Evolutionary conservation across 495 filamentous ascomycete species (phyloP), one percentile per base, ranked within the genome.

Genomic region (Hypoxylon perforatum): DNA sequence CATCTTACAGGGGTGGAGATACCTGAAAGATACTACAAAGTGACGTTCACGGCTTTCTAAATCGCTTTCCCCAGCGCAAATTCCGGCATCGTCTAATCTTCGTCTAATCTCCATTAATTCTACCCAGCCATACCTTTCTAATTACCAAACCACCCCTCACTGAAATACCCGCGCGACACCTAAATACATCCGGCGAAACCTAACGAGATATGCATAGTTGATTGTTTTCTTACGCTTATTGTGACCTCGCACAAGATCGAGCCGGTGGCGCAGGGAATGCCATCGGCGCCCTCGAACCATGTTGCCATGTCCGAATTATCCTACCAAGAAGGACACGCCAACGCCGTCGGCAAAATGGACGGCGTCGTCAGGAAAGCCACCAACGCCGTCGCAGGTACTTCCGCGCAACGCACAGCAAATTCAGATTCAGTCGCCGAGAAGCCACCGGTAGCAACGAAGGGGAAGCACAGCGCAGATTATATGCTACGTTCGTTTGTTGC

Each of bases 391-490:
- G 53, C 49, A 18, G 36, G 58, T 44, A 56, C 52, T 4, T 60
- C 65, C 8, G 14, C 25, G 23, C 52, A 76, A 61, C 25, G 25
- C 25, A 28, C 25, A 7, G 56, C 48, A 57, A 62, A 56, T 56
- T 3, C 61, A 61, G 25, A 64, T 55, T 73, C 42, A 41, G 78
- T 47, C 77, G 74, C 60, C 70, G 75, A 80, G 59, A 75, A 76
- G 54, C 73, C 78, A 33, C 69, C 81, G 52, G 57, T 77, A 66
- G 69, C 76, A 52, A 55, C 57, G 23, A 65, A 64, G 19, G 62
- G 61, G 65, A 95, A 91, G 77, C 88, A 87, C 64, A 96, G 89
- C 71, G 72, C 89, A 47, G 91, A 96, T 57, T 99, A 97, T 79
- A 80, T 94, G 45, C 78, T 90, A 74, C 84, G 90, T 67, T 93